These are phyloP conservation scores for Amauroascus niger DNA, from an alignment of 2,329 filamentous ascomycete species.

Conservation along the genomic window DNA sequence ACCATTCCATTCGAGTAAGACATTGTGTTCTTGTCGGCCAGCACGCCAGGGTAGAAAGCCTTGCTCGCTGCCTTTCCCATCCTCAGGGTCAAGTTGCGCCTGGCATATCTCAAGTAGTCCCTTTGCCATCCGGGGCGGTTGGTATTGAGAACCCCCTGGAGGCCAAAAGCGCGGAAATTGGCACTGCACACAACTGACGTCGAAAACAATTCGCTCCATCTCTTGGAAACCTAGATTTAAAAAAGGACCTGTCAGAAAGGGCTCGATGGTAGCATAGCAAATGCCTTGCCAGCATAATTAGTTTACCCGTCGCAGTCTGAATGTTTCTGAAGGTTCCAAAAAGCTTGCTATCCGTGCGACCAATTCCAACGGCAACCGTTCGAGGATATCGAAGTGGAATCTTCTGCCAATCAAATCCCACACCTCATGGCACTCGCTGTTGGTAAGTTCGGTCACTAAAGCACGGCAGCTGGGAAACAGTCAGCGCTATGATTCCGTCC, in stretches of 20 bases:
- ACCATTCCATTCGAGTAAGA: constrained; percentile 1
- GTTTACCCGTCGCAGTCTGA: constrained; percentile 25
- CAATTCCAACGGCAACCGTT: constrained; percentile 28
- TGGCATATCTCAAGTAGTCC: constrained; percentile 18
- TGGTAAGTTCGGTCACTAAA: constrained; percentile 23
- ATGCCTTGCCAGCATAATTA: not conserved
- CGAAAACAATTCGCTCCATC: constrained; percentile 27
- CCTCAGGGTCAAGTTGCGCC: constrained; percentile 21
- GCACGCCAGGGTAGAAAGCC: not conserved
- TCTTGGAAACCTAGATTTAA: constrained; percentile 26
- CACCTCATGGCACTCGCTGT: constrained; percentile 28
- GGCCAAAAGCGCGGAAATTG: constrained; percentile 12
- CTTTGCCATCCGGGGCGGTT: constrained; percentile 1
- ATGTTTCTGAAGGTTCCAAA: constrained; percentile 23
- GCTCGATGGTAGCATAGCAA: too few species aligned
- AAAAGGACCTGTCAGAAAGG: not conserved
- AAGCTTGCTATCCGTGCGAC: constrained; percentile 22
- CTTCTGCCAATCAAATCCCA: constrained; percentile 17
- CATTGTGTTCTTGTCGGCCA: not conserved
- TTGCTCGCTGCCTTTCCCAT: constrained; percentile 19
- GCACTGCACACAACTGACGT: constrained; percentile 19
- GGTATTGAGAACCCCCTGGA: not conserved
- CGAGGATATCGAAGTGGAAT: constrained; percentile 29
- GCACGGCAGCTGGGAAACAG: constrained; percentile 21
- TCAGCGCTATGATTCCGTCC: not conserved